A percentile compares a stretch with the other conserved stretches of the same genome.
Conservation (phyloP, 768 basidiomycete genomes). For the Boletus subcaerulescens region DNA sequence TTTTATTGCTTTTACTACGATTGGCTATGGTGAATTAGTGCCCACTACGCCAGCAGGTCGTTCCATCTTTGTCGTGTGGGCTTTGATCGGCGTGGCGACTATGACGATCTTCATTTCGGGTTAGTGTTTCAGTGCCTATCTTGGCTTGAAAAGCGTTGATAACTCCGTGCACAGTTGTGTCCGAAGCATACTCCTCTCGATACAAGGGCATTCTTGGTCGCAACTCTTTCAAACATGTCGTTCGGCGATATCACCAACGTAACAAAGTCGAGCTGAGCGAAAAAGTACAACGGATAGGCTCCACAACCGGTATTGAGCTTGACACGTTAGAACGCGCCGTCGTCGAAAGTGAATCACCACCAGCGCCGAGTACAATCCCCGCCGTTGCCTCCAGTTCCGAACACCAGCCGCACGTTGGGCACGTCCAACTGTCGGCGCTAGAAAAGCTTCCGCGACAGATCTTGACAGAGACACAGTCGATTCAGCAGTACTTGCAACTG, state of each 20-base stretch:
- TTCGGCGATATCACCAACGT: conserved; percentile 44
- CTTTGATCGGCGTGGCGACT: conserved; percentile 69
- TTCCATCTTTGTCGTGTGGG: conserved; percentile 77
- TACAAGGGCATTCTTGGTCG: conserved; percentile 58
- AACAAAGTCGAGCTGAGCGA: conserved; percentile 13
- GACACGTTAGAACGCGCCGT: background rate
- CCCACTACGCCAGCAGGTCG: conserved; percentile 68
- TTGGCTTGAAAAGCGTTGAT: background rate
- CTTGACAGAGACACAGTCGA: conserved; percentile 34
- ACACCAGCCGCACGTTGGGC: conserved; percentile 5
- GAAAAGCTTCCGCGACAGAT: conserved; percentile 41
- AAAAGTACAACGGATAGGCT: conserved; percentile 3
- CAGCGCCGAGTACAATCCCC: background rate
- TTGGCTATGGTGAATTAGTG: conserved; percentile 67
- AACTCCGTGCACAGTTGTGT: conserved; percentile 45
- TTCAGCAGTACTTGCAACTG: conserved; percentile 42
- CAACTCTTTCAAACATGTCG: conserved; percentile 42
- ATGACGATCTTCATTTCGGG: conserved; percentile 76
- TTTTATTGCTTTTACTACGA: conserved; percentile 69
- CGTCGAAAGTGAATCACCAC: background rate
- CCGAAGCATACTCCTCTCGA: conserved; percentile 63
- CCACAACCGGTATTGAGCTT: conserved; percentile 3
- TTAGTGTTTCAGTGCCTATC: conserved; percentile 26
- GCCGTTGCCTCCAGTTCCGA: conserved; percentile 4
- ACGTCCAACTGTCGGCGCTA: conserved; percentile 27